These are phyloP conservation scores for Nelumbo lutea DNA, from an alignment of 164 flowering plant species.

Conservation along the genomic window DNA sequence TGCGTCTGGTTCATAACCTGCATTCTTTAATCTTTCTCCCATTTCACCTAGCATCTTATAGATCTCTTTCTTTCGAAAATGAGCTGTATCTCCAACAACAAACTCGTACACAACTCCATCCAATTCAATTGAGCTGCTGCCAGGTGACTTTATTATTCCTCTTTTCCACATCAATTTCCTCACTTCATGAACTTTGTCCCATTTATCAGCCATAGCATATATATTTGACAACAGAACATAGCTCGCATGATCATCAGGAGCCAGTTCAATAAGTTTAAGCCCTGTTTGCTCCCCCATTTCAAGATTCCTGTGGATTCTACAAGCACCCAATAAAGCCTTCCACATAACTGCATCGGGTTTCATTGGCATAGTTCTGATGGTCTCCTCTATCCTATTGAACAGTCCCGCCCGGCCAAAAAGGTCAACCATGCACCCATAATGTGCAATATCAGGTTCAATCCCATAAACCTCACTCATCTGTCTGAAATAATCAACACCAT, in stretches of 20 bases:
- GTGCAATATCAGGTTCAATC: conserved; percentile 10
- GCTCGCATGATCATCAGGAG: conserved; percentile 8
- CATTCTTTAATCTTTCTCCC: conserved; percentile 6
- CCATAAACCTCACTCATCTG: conserved; percentile 3
- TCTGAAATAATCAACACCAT: conserved; percentile 8
- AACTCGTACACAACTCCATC: conserved; percentile 11
- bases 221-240: conserved; percentile 9
- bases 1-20: conserved; percentile 5
- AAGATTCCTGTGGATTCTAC: conserved; percentile 6
- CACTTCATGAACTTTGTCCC: conserved; percentile 6
- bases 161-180: conserved; percentile 11
- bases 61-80: conserved; percentile 7
- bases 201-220: conserved; percentile 8
- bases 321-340: conserved; percentile 12
- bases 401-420: conserved; percentile 7
- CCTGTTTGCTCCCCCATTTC: conserved; percentile 9
- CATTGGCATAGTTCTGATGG: conserved; percentile 10
- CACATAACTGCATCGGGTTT: conserved; percentile 12
- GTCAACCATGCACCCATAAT: conserved; percentile 13
- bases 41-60: conserved; percentile 10
- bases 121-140: conserved; percentile 9
- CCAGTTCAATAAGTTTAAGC: conserved; percentile 8
- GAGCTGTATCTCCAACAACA: conserved; percentile 9
- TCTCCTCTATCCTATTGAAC: conserved; percentile 5
- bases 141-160: conserved; percentile 7